Evolutionary conservation across 2,329 filamentous ascomycete species (phyloP).

Genomic region (Alternaria ethzedia): DNA sequence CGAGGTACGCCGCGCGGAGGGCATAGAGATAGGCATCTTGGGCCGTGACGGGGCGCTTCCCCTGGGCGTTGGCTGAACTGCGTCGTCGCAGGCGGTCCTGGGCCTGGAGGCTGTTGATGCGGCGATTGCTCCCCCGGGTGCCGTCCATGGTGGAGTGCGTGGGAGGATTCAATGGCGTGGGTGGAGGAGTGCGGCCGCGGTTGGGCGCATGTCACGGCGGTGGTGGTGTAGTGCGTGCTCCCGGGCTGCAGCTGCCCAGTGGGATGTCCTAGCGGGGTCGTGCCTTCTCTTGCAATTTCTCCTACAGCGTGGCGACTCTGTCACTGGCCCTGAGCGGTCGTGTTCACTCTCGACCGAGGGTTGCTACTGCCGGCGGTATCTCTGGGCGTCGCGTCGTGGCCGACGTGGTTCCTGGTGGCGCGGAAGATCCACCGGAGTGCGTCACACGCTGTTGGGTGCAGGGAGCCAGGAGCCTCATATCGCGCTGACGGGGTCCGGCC

Average conservation of each 20-base stretch:
- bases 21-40: constrained; percentile 93
- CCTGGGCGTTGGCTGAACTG: constrained; percentile 43
- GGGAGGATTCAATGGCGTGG: constrained; percentile 24
- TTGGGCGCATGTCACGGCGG: constrained; percentile 36
- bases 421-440: constrained; percentile 37
- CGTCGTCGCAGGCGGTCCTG: constrained; percentile 50
- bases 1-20: constrained; percentile 86
- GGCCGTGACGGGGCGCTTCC: constrained; percentile 51
- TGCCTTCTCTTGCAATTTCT: constrained; percentile 22
- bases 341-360: constrained; percentile 1
- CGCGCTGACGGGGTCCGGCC: constrained; percentile 6
- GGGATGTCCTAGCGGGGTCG: constrained; percentile 25
- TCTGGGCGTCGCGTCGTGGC: constrained; percentile 22
- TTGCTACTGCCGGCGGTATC: constrained; percentile 4
- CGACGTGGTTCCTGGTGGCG: constrained; percentile 32
- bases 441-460: constrained; percentile 13
- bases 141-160: constrained; percentile 35
- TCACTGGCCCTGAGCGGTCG: neutral
- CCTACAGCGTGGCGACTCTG: constrained; percentile 1
- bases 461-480: constrained; percentile 10
- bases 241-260: constrained; percentile 26
- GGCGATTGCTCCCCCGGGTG: constrained; percentile 43
- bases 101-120: constrained; percentile 53
- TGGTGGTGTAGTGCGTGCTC: constrained; percentile 19
- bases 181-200: constrained; percentile 13